These are phyloP conservation scores for Lipomyces mesembrius DNA, from an alignment of 805 yeast genomes.

Conservation along the genomic window DNA sequence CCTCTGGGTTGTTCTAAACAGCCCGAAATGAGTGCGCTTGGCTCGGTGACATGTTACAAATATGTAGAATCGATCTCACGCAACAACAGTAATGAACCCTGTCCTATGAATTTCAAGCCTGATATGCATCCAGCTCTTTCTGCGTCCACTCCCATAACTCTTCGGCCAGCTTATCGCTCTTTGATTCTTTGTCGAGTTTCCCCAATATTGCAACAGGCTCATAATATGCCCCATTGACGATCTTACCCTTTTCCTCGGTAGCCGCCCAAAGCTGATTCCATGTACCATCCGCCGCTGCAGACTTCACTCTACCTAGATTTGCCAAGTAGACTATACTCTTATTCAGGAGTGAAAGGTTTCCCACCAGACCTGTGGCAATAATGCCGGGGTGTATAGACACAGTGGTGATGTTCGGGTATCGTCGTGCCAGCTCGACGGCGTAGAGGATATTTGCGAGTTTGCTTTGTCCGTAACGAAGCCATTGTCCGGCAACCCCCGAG, in stretches of 20 bases:
- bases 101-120: too few relatives aligned
- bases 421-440: conserved; percentile 11
- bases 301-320: neutral
- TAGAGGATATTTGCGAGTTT: conserved; percentile 26
- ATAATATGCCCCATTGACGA: conserved; percentile 11
- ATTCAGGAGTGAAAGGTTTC: neutral
- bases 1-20: too few relatives aligned
- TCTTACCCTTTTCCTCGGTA: neutral
- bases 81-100: too few relatives aligned
- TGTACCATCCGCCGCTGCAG: conserved; percentile 3
- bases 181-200: neutral
- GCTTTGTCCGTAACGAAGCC: conserved; percentile 16
- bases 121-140: conserved; percentile 1
- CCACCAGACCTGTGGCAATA: conserved; percentile 11
- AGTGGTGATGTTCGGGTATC: conserved; percentile 10
- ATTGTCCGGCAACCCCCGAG: neutral
- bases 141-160: conserved; percentile 12
- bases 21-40: too few relatives aligned
- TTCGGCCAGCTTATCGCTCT: conserved; percentile 2
- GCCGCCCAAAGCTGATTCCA: conserved; percentile 13
- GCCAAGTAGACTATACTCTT: neutral
- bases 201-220: conserved; percentile 12
- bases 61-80: too few relatives aligned
- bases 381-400: conserved; percentile 24
- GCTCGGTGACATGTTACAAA: too few relatives aligned